Evolutionary conservation across 192 early-diverging fungal species (phyloP).

Genomic region (Coemansia sp.): DNA sequence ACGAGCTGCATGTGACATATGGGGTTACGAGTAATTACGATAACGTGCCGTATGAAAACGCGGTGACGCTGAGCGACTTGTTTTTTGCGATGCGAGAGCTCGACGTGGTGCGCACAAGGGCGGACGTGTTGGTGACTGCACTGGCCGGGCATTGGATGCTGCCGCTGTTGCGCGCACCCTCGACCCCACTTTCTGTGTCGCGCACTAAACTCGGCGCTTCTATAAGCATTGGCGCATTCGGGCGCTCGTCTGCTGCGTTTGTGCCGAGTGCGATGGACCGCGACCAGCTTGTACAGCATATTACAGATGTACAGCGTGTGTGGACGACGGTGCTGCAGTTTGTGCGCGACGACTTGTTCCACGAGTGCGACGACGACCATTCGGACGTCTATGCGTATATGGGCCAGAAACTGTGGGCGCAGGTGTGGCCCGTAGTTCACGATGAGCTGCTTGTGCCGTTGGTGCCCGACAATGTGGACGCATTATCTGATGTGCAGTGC

Average conservation of each 20-base stretch:
- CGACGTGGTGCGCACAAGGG: slow-evolving; percentile 22
- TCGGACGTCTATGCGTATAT: slow-evolving; percentile 32
- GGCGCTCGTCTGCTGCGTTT: background rate
- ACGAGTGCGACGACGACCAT: slow-evolving; percentile 40
- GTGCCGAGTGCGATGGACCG: background rate
- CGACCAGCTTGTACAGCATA: slow-evolving; percentile 10
- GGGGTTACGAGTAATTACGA: slow-evolving; percentile 29
- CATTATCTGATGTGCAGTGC: slow-evolving; percentile 18
- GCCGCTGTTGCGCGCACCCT: slow-evolving; percentile 34
- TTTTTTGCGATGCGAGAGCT: slow-evolving; percentile 47
- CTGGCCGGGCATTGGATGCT: slow-evolving; percentile 30
- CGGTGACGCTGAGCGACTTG: slow-evolving; percentile 39
- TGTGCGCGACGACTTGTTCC: slow-evolving; percentile 41
- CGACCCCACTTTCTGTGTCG: slow-evolving; percentile 22
- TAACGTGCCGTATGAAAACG: slow-evolving; percentile 44
- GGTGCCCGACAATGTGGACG: slow-evolving; percentile 25
- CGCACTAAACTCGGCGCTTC: slow-evolving; percentile 27
- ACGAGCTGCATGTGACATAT: slow-evolving; percentile 28
- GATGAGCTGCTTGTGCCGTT: slow-evolving; percentile 23
- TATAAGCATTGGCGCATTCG: slow-evolving; percentile 38
- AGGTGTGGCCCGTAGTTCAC: slow-evolving; percentile 24
- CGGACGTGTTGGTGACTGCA: slow-evolving; percentile 20
- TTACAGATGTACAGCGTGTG: slow-evolving; percentile 28
- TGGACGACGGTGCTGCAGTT: slow-evolving; percentile 38
- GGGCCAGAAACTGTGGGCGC: slow-evolving; percentile 29